phyloP scores from a whole-genome alignment of 2,329 filamentous ascomycete species.

The Ambrosiella cleistominuta region DNA sequence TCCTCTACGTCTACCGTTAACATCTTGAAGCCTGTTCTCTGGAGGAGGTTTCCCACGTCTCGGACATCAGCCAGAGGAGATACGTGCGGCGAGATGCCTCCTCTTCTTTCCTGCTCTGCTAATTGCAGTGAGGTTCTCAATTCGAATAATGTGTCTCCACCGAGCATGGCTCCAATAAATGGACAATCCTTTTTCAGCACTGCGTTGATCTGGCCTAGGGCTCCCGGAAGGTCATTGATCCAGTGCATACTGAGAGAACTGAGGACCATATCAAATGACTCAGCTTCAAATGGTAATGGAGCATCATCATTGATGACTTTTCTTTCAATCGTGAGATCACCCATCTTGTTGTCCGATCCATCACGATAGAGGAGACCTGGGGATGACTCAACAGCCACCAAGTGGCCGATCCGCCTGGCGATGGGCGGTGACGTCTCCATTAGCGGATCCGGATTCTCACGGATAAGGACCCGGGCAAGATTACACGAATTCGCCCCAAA shows the following conservation, averaged over 20 bases:
- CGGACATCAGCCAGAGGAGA: conserved; percentile 83
- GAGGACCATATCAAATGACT: conserved; percentile 75
- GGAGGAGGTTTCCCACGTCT: conserved; percentile 75
- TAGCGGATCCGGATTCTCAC: conserved; percentile 46
- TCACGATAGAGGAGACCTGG: conserved; percentile 65
- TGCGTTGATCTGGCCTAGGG: conserved; percentile 69
- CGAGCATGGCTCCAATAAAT: conserved; percentile 91
- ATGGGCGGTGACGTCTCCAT: conserved; percentile 47
- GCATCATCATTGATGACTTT: conserved; percentile 61
- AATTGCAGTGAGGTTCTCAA: conserved; percentile 84
- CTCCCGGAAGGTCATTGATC: conserved; percentile 87
- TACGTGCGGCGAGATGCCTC: conserved; percentile 81
- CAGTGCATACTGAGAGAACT: conserved; percentile 85
- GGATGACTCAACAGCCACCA: conserved; percentile 73
- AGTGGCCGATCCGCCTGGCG: conserved; percentile 49
- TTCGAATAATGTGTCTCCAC: conserved; percentile 86
- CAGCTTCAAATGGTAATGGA: conserved; percentile 58
- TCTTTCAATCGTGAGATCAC: conserved; percentile 51
- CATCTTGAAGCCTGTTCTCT: conserved; percentile 82
- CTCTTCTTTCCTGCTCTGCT: conserved; percentile 73
- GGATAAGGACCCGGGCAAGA: conserved; percentile 64
- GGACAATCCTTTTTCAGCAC: conserved; percentile 79
- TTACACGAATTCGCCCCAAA: conserved; percentile 93
- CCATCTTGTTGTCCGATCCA: conserved; percentile 54
- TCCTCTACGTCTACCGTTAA: conserved; percentile 95